Evolutionary conservation across 805 yeast genomes (phyloP), one percentile per base, ranked within the genome.

Genomic region (Saccharomycopsis microspora): DNA sequence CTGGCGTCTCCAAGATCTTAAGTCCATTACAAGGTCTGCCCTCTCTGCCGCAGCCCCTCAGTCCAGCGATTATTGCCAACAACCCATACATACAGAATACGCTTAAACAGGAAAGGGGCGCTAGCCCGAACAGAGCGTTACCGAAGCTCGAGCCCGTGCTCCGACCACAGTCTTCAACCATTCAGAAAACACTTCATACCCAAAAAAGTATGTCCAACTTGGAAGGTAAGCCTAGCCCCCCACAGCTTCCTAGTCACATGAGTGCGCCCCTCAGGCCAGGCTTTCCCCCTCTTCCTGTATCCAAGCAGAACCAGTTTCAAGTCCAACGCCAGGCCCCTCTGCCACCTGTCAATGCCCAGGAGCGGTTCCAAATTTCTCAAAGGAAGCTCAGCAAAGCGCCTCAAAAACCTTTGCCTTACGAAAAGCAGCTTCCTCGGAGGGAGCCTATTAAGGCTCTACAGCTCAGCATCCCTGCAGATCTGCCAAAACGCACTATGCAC

Each of bases 21-120:
- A 41, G 38, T 8, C 28, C 27, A n/a, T 19, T 19, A 19, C 19
- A 34, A 8, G 41, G 32, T 27, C 8, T 9, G 9, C 30, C 10
- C 8, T n/a, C 32, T 32, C 32, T 9, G 11, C 34, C 32, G 27
- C 27, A 42, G 29, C 31, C 10, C 5, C 35, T 44, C 4, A 44
- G 39, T 11, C 39, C 39, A 4, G 33, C 38, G 19, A 39, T 32
- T 10, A 19, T 46, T 29, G 48, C 51, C 3, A 45, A 42, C 28
- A 51, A 45, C 37, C 54, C 54, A 9, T 51, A 45, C 41, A 48
- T 51, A 33, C 41, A 47, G 33, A 51, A 51, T 40, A 49, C 53
- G 9, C 39, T 49, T 6, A 30, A 11, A 9, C 19, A 6, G 36
- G n/a, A 7, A 6, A 7, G n/a, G 7, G n/a, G 27, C 3, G 8